Conservation (phyloP, 139 green algal genomes). For the Coccomyxa sp. region DNA sequence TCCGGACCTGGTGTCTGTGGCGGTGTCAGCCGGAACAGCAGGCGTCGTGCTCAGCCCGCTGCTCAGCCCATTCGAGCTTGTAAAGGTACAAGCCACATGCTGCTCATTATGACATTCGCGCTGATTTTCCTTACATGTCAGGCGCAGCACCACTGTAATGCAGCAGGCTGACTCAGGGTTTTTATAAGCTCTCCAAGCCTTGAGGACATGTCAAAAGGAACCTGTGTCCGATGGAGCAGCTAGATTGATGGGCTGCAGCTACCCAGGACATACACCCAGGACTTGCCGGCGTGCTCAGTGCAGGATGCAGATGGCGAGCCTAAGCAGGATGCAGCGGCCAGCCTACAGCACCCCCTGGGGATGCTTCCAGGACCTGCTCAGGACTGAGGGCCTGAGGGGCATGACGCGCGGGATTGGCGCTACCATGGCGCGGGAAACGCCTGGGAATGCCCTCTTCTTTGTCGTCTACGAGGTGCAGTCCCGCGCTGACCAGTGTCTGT, state of each 20-base stretch:
- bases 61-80: constrained; percentile 66
- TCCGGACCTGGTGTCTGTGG: constrained; percentile 9
- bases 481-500: background rate
- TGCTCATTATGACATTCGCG: too few relatives aligned
- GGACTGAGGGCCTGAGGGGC: constrained; percentile 47
- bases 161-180: too few relatives aligned
- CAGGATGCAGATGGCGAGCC: constrained; percentile 41
- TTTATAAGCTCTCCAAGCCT: too few relatives aligned
- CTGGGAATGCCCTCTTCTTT: constrained; percentile 77
- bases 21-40: constrained; percentile 47
- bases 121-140: too few relatives aligned
- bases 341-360: constrained; percentile 32
- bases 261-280: background rate
- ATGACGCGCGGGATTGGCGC: constrained; percentile 56
- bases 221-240: too few relatives aligned
- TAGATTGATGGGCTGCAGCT: background rate
- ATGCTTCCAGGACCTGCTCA: constrained; percentile 44
- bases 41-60: constrained; percentile 59
- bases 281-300: constrained; percentile 48
- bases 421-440: constrained; percentile 65
- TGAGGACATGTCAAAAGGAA: too few relatives aligned
- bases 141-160: too few relatives aligned
- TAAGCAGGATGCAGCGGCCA: background rate
- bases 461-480: constrained; percentile 47
- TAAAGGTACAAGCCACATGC: too few relatives aligned